Evolutionary conservation across 805 yeast genomes (phyloP).

Genomic region (Monosporozyma siamensis): DNA sequence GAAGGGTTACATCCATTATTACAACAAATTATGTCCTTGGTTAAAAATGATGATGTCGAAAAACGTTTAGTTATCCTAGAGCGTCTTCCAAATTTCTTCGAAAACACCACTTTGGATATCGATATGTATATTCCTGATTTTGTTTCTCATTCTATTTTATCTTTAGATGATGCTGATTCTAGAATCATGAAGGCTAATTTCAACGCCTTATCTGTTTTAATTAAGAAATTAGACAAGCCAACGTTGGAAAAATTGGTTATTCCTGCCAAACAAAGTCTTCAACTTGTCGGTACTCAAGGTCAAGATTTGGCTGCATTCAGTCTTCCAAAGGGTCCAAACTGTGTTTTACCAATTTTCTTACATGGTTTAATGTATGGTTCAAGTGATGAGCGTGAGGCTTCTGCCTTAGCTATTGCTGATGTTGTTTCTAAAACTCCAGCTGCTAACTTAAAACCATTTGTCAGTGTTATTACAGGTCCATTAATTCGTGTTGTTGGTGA

Average conservation of each 20-base stretch:
- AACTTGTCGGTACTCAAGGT: constrained; percentile 50
- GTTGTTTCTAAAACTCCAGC: constrained; percentile 80
- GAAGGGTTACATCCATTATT: constrained; percentile 78
- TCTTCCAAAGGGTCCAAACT: constrained; percentile 73
- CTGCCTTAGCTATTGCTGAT: constrained; percentile 86
- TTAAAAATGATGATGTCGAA: constrained; percentile 63
- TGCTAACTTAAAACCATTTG: constrained; percentile 72
- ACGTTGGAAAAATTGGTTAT: constrained; percentile 65
- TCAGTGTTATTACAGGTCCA: constrained; percentile 93
- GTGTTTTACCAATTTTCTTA: constrained; percentile 81
- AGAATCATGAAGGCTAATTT: constrained; percentile 57
- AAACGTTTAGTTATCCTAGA: constrained; percentile 56
- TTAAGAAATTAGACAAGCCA: constrained; percentile 66
- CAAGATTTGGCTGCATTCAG: constrained; percentile 64
- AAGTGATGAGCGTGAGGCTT: constrained; percentile 67
- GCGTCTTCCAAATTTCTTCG: constrained; percentile 66
- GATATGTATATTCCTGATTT: constrained; percentile 66
- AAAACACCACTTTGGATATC: constrained; percentile 56
- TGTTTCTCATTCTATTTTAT: constrained; percentile 56
- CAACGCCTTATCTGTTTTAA: constrained; percentile 54
- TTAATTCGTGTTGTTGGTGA: constrained; percentile 97
- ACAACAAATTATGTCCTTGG: constrained; percentile 67
- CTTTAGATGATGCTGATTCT: constrained; percentile 61
- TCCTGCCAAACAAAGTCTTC: constrained; percentile 71
- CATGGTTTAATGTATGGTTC: constrained; percentile 95